Evolutionary conservation across 805 yeast species (phyloP).

Genomic region (Limtongozyma cylindracea): DNA sequence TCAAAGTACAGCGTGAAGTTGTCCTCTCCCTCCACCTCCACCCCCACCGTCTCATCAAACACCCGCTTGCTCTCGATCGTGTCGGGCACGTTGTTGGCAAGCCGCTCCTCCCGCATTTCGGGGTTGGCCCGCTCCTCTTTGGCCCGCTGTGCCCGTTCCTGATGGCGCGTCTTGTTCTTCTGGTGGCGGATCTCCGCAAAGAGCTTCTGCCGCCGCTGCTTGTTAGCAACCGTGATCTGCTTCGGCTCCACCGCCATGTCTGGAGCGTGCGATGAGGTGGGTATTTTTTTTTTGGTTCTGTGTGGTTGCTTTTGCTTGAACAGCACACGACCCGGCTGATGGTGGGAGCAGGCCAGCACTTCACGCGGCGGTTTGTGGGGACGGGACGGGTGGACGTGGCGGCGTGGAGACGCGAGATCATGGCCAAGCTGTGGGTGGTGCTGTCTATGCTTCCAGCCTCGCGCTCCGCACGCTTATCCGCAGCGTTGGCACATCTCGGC

Average conservation of each 20-base stretch:
- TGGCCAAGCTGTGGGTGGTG: slow-evolving; percentile 1
- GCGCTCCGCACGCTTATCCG: too few species aligned
- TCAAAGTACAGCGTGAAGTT: slow-evolving; percentile 19
- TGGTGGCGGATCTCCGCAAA: slow-evolving; percentile 54
- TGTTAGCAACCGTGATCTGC: slow-evolving; percentile 32
- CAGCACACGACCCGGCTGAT: not conserved
- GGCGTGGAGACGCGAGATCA: slow-evolving; percentile 1
- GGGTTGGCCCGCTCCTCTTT: slow-evolving; percentile 72
- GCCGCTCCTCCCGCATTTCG: slow-evolving; percentile 54
- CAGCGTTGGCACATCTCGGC: too few species aligned
- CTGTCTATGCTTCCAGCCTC: too few species aligned
- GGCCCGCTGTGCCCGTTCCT: slow-evolving; percentile 58
- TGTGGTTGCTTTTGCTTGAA: not conserved
- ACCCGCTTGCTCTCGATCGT: slow-evolving; percentile 72
- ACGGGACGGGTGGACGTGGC: slow-evolving; percentile 2
- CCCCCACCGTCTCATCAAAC: slow-evolving; percentile 58
- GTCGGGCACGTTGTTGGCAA: slow-evolving; percentile 51
- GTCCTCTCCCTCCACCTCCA: slow-evolving; percentile 34
- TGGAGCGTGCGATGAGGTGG: not conserved
- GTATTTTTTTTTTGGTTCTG: too few species aligned
- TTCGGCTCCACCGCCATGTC: slow-evolving; percentile 1
- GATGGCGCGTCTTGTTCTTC: slow-evolving; percentile 53
- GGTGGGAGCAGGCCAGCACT: slow-evolving; percentile 1
- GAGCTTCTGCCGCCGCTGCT: slow-evolving; percentile 55
- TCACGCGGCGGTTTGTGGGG: slow-evolving; percentile 1